Conservation (phyloP, 1,139 yeast species). For the Yamadazyma sp. region DNA sequence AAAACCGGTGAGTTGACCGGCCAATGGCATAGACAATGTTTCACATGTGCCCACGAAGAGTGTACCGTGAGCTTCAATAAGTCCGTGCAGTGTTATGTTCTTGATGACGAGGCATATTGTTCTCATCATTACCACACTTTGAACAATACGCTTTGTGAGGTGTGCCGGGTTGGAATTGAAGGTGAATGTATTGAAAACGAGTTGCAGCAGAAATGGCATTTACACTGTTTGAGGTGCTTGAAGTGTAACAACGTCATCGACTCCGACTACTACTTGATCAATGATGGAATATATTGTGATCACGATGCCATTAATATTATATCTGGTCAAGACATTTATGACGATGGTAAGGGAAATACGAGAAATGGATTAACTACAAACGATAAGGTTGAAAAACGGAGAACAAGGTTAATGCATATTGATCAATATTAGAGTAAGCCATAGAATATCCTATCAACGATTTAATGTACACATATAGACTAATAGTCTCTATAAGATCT, state of each 20-base stretch:
- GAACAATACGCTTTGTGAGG: slow-evolving; percentile 72
- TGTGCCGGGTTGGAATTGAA: slow-evolving; percentile 77
- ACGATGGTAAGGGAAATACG: slow-evolving; percentile 23
- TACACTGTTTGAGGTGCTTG: slow-evolving; percentile 58
- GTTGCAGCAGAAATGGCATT: slow-evolving; percentile 63
- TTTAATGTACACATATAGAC: slow-evolving; percentile 6
- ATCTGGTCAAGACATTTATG: slow-evolving; percentile 23
- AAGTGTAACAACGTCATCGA: slow-evolving; percentile 48
- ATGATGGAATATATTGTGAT: slow-evolving; percentile 55
- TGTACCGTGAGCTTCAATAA: slow-evolving; percentile 60
- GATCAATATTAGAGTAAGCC: slow-evolving; percentile 19
- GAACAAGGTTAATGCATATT: slow-evolving; percentile 42
- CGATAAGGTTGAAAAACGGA: slow-evolving; percentile 45
- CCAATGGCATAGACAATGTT: slow-evolving; percentile 91
- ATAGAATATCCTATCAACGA: too few relatives aligned
- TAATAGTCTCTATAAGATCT: slow-evolving; percentile 13
- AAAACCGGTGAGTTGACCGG: slow-evolving; percentile 82
- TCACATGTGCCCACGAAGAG: slow-evolving; percentile 56
- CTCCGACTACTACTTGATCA: slow-evolving; percentile 56
- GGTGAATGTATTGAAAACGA: slow-evolving; percentile 88
- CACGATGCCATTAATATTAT: slow-evolving; percentile 29
- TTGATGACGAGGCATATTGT: slow-evolving; percentile 80
- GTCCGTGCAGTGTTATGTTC: slow-evolving; percentile 73
- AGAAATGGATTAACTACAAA: slow-evolving; percentile 25
- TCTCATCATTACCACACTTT: slow-evolving; percentile 73